Evolutionary conservation across 176 grass and related monocot species (phyloP).

Genomic region (Raddia guianensis): DNA sequence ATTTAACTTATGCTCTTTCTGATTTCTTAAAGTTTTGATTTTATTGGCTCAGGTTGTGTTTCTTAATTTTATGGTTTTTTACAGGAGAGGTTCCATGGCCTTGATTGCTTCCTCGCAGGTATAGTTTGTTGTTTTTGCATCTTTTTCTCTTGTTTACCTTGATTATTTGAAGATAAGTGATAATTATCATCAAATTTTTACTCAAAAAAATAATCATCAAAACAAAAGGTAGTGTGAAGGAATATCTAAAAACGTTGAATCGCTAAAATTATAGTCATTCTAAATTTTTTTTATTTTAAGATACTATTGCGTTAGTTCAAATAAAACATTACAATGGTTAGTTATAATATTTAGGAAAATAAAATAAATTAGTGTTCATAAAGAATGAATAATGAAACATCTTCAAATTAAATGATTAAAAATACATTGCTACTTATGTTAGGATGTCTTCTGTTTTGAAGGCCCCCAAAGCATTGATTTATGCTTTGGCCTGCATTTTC

Average conservation of each 20-base stretch:
- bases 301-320: neutral
- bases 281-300: neutral
- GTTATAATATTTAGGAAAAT: neutral
- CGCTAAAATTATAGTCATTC: neutral
- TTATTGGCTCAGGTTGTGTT: neutral
- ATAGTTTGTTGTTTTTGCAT: constrained; percentile 30
- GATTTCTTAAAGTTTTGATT: constrained; percentile 12
- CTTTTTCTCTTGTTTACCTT: neutral
- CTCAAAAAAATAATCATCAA: neutral
- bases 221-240: neutral
- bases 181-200: neutral
- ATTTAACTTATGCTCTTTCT: constrained; percentile 19
- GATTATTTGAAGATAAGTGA: neutral
- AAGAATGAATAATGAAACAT: neutral
- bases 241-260: neutral
- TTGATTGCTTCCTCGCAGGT: constrained; percentile 99
- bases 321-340: constrained; percentile 11
- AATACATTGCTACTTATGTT: neutral
- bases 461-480: constrained; percentile 4
- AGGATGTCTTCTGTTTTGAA: neutral
- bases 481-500: constrained; percentile 32
- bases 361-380: neutral
- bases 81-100: constrained; percentile 76
- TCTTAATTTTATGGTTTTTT: constrained; percentile 36
- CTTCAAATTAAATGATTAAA: neutral